Percentiles rank a stretch among this genome's conserved stretches.
Evolutionary conservation across 2,329 filamentous ascomycete species (phyloP).

Genomic region (Arthroderma sp.): DNA sequence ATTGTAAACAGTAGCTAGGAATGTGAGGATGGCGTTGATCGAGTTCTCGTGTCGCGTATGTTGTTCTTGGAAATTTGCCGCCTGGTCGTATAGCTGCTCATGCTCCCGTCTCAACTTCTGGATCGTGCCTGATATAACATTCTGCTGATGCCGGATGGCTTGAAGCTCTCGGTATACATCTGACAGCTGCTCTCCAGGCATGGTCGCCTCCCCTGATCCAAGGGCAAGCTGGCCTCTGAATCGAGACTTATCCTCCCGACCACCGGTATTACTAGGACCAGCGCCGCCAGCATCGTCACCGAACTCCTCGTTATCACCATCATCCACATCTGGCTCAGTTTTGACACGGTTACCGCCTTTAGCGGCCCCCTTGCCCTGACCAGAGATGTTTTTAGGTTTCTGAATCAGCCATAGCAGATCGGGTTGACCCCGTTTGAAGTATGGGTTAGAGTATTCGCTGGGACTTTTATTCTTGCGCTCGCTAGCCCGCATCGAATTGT

Average conservation of each 20-base stretch:
- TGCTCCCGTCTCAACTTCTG: conserved; percentile 72
- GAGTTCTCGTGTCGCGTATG: conserved; percentile 97
- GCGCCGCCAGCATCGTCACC: conserved; percentile 29
- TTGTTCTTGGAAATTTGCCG: conserved; percentile 74
- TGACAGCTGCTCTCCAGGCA: conserved; percentile 53
- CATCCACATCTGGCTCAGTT: conserved; percentile 52
- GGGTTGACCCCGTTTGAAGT: conserved; percentile 84
- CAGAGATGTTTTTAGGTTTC: conserved; percentile 67
- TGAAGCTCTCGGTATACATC: conserved; percentile 68
- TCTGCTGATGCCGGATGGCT: conserved; percentile 74
- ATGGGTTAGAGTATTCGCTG: conserved; percentile 95
- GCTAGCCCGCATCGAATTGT: conserved; percentile 95
- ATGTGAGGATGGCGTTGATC: conserved; percentile 96
- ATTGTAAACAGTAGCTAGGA: conserved; percentile 91
- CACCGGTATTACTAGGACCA: conserved; percentile 14
- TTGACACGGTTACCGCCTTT: conserved; percentile 31
- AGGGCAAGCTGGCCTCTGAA: conserved; percentile 34
- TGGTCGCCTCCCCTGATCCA: conserved; percentile 20
- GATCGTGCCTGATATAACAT: conserved; percentile 73
- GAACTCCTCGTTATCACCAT: conserved; percentile 54
- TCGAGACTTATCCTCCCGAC: conserved; percentile 26
- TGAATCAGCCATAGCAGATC: conserved; percentile 93
- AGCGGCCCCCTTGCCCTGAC: conserved; percentile 43
- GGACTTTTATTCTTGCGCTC: conserved; percentile 96
- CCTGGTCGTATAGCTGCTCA: conserved; percentile 75